phyloP scores from a whole-genome alignment of 106 monocot genomes.

The Chionographis japonica region DNA sequence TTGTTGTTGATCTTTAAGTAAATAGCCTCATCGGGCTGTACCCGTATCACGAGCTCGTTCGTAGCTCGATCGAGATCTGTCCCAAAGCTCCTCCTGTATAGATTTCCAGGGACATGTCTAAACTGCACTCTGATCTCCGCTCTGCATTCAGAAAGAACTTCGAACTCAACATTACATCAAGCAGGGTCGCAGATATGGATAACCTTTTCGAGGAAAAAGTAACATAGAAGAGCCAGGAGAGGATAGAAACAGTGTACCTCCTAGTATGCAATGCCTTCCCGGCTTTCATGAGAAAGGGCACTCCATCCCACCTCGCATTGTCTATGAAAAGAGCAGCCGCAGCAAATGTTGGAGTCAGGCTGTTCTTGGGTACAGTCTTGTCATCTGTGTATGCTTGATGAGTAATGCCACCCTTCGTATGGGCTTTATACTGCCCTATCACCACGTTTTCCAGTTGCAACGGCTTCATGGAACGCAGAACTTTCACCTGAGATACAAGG shows the following conservation, averaged over 20 bases:
- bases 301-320: slow-evolving; percentile 74
- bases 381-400: slow-evolving; percentile 52
- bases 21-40: slow-evolving; percentile 95
- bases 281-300: slow-evolving; percentile 87
- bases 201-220: background rate
- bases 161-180: background rate
- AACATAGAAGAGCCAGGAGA: background rate
- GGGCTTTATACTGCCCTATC: slow-evolving; percentile 54
- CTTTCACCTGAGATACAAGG: slow-evolving; percentile 43
- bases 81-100: slow-evolving; percentile 82
- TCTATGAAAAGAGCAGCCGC: slow-evolving; percentile 61
- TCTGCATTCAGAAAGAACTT: slow-evolving; percentile 30
- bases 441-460: slow-evolving; percentile 55
- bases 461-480: slow-evolving; percentile 57
- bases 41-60: slow-evolving; percentile 92
- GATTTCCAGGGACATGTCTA: slow-evolving; percentile 85
- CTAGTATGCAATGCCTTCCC: slow-evolving; percentile 80
- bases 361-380: slow-evolving; percentile 43
- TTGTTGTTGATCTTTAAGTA: slow-evolving; percentile 96
- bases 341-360: slow-evolving; percentile 61
- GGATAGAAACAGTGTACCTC: slow-evolving; percentile 23
- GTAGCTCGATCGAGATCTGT: slow-evolving; percentile 86
- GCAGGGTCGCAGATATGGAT: background rate
- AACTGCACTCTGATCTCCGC: slow-evolving; percentile 95
- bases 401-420: slow-evolving; percentile 38